These are phyloP conservation scores for Hemerocallis citrina DNA, from an alignment of 106 monocot genomes.

Conservation along the genomic window DNA sequence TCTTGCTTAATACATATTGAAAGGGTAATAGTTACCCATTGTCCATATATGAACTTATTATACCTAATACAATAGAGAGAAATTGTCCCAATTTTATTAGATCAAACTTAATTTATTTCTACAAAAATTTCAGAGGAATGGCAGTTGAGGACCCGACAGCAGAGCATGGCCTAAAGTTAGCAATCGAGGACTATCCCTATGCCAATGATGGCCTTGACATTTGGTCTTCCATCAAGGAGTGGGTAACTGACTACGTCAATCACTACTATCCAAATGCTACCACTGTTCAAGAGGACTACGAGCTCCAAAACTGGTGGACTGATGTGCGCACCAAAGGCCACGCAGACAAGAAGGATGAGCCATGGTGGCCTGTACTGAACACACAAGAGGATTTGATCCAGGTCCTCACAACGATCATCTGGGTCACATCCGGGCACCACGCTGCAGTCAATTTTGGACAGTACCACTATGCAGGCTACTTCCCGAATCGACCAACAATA, in stretches of 20 bases:
- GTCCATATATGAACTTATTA: no score
- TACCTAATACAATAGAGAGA: no score
- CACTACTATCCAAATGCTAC: constrained; percentile 29
- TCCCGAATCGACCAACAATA: constrained; percentile 49
- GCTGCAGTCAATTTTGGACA: constrained; percentile 88
- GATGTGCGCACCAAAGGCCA: constrained; percentile 56
- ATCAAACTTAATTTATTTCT: no score
- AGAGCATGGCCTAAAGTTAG: constrained; percentile 25
- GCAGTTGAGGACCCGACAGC: constrained; percentile 46
- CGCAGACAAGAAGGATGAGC: constrained; percentile 60
- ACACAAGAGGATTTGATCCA: constrained; percentile 16
- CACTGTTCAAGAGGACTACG: constrained; percentile 27
- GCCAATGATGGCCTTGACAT: constrained; percentile 58
- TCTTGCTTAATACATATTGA: no score
- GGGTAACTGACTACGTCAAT: constrained; percentile 43
- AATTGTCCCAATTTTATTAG: no score
- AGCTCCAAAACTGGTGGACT: constrained; percentile 55
- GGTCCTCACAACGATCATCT: constrained; percentile 51
- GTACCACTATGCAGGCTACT: constrained; percentile 57
- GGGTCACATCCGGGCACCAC: constrained; percentile 61
- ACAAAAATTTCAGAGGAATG: constrained; percentile 39
- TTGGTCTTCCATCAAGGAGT: constrained; percentile 51
- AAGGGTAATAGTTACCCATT: no score
- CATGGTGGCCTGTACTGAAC: constrained; percentile 59
- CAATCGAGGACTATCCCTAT: constrained; percentile 70